phyloP scores from a whole-genome alignment of 306 rosid genomes.

The Quercus gilva region DNA sequence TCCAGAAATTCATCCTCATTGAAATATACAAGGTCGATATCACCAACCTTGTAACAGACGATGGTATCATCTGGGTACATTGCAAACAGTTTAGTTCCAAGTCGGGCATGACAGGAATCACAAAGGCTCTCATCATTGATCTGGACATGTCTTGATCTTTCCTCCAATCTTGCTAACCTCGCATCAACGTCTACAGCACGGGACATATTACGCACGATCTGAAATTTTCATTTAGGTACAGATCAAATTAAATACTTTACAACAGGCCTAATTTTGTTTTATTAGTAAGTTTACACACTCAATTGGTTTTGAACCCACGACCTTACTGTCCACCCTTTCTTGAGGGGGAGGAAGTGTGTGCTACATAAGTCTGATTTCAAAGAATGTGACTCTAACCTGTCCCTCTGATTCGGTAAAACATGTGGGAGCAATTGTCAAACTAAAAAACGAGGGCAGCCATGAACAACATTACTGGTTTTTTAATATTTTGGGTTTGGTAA shows the following conservation, averaged over 20 bases:
- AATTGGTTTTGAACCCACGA: too few relatives aligned
- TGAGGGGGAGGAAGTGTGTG: too few relatives aligned
- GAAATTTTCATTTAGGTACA: slow-evolving; percentile 26
- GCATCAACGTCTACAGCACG: slow-evolving; percentile 89
- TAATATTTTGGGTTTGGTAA: neutral
- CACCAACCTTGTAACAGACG: slow-evolving; percentile 91
- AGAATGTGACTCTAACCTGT: neutral
- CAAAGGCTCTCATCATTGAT: slow-evolving; percentile 96
- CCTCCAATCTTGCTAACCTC: slow-evolving; percentile 91
- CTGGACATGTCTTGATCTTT: slow-evolving; percentile 90
- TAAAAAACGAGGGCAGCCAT: neutral
- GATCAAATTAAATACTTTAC: neutral
- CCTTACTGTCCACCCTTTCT: too few relatives aligned
- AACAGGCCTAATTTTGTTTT: neutral
- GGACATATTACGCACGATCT: slow-evolving; percentile 85
- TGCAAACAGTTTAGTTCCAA: slow-evolving; percentile 94
- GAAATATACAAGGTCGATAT: neutral
- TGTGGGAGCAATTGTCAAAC: neutral
- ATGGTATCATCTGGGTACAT: slow-evolving; percentile 97
- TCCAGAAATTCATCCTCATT: neutral
- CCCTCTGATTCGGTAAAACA: neutral
- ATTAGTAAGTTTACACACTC: too few relatives aligned
- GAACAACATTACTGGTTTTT: neutral
- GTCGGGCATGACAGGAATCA: slow-evolving; percentile 94
- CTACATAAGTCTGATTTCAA: neutral